A percentile compares a stretch with the other conserved stretches of the same genome.
Evolutionary conservation across 169 alveolate genomes (phyloP).

Genomic region (Plasmodium gaboni): DNA sequence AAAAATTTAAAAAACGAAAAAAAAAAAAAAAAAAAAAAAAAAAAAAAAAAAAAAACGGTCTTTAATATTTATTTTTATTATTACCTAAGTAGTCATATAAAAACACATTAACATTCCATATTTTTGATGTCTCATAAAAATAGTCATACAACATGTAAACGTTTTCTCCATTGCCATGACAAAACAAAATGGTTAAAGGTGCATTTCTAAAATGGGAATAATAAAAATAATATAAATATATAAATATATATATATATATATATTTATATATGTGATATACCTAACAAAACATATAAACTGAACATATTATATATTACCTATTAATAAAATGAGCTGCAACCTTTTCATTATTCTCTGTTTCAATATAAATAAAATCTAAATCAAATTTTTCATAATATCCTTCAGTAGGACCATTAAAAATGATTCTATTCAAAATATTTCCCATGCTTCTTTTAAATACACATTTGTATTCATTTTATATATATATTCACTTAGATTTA

Average conservation of each 20-base stretch:
- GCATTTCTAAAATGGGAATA: slow-evolving; percentile 32
- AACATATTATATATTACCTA: slow-evolving; percentile 26
- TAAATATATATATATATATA: neutral
- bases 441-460: slow-evolving; percentile 40
- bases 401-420: slow-evolving; percentile 61
- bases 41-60: slow-evolving; percentile 14
- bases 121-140: slow-evolving; percentile 53
- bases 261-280: slow-evolving; percentile 5
- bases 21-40: too few species aligned
- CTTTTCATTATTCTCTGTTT: slow-evolving; percentile 47
- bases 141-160: slow-evolving; percentile 74
- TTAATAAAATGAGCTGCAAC: slow-evolving; percentile 71
- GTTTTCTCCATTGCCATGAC: slow-evolving; percentile 75
- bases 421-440: slow-evolving; percentile 46
- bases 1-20: too few species aligned
- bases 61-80: slow-evolving; percentile 13
- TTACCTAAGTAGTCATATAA: slow-evolving; percentile 71
- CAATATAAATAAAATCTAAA: slow-evolving; percentile 64
- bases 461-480: neutral
- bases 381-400: slow-evolving; percentile 60
- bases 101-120: slow-evolving; percentile 68
- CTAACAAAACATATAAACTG: neutral
- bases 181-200: slow-evolving; percentile 56
- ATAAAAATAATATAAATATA: slow-evolving; percentile 1
- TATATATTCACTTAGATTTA: neutral